phyloP scores from a whole-genome alignment of 192 early-diverging fungal species.

The Podila clonocystis region DNA sequence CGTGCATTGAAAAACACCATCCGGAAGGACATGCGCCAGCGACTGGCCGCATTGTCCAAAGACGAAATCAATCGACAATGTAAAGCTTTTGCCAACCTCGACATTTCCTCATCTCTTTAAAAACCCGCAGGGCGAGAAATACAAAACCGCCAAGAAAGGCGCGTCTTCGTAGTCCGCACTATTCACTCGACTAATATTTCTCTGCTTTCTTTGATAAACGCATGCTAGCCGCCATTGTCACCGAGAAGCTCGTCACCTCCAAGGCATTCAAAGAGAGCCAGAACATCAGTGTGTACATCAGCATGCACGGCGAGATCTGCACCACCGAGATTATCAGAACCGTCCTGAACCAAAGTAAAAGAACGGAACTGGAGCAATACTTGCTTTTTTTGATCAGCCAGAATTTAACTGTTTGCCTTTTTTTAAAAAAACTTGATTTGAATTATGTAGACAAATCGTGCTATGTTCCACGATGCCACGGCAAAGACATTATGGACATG shows the following conservation, averaged over 20 bases:
- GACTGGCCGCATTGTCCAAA: constrained; percentile 18
- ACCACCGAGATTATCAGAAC: constrained; percentile 58
- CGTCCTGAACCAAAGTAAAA: constrained; percentile 55
- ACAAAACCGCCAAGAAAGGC: background rate
- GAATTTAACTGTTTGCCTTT: background rate
- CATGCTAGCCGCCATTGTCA: constrained; percentile 38
- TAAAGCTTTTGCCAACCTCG: background rate
- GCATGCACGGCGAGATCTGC: constrained; percentile 62
- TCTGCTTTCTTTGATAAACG: too few species aligned
- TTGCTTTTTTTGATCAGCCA: background rate
- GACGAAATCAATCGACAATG: constrained; percentile 46
- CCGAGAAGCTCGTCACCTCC: constrained; percentile 47
- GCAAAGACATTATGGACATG: constrained; percentile 68
- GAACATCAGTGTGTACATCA: constrained; percentile 62
- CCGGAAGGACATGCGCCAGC: constrained; percentile 46
- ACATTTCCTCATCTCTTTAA: too few species aligned
- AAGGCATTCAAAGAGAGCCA: constrained; percentile 51
- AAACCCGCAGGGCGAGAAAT: background rate
- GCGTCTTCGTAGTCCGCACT: background rate
- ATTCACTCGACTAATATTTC: background rate
- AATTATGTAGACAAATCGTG: constrained; percentile 55
- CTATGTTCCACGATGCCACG: constrained; percentile 64
- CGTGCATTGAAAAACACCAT: constrained; percentile 39
- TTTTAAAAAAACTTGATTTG: background rate
- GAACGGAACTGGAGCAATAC: background rate